Conservation (phyloP, 2,329 filamentous ascomycete species). For the Penicillium sp. region DNA sequence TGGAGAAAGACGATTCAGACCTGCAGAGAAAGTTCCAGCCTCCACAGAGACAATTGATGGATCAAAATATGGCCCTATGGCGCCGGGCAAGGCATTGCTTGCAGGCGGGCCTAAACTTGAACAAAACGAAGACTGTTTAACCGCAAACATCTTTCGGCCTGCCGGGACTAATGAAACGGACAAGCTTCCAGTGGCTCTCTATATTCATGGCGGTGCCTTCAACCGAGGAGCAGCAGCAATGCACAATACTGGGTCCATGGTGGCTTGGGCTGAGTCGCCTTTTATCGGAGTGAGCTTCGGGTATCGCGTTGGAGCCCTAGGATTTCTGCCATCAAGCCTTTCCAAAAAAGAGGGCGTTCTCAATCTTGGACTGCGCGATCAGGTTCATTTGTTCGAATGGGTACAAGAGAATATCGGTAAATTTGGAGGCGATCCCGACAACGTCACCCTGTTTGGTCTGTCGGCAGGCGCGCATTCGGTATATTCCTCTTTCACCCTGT, state of each 20-base stretch:
- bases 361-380: constrained; percentile 39
- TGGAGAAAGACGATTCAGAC: constrained; percentile 49
- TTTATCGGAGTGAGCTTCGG: constrained; percentile 48
- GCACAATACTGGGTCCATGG: constrained; percentile 62
- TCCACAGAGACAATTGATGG: constrained; percentile 35
- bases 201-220: constrained; percentile 43
- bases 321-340: constrained; percentile 62
- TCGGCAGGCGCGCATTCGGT: constrained; percentile 51
- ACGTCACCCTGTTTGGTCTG: constrained; percentile 41
- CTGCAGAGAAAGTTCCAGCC: constrained; percentile 29
- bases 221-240: constrained; percentile 34
- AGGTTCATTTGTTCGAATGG: constrained; percentile 35
- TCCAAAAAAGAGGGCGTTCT: constrained; percentile 55
- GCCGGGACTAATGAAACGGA: constrained; percentile 9
- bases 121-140: constrained; percentile 47
- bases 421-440: constrained; percentile 26
- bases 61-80: constrained; percentile 33
- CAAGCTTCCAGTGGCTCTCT: constrained; percentile 42
- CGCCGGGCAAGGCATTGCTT: constrained; percentile 48
- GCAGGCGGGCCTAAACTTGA: constrained; percentile 49
- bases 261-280: constrained; percentile 51
- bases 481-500: not conserved
- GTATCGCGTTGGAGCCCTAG: constrained; percentile 53
- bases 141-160: constrained; percentile 42
- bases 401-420: constrained; percentile 24